Base-by-base conservation (phyloP, 768 basidiomycete species). In the Trametes cubensis region DNA sequence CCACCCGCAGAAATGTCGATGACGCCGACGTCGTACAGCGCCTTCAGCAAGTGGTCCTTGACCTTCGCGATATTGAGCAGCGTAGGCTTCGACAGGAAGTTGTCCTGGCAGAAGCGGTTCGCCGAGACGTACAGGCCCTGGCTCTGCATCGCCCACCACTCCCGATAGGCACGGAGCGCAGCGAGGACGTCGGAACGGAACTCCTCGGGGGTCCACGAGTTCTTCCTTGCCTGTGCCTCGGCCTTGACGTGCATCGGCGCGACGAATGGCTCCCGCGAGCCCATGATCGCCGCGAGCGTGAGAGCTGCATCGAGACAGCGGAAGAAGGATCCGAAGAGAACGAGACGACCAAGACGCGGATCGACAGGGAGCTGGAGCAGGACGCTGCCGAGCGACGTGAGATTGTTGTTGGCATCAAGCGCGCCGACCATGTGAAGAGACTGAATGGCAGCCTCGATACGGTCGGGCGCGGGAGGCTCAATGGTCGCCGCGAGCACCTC, bases 311-410 rank as follows among this genome's bases (percentile, higher is more conserved):
- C 91, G 44, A 98, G 79, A 74, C 95, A 97, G 61, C 90, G 85
- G 86, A 96, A 96, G 80, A 97, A 92, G 70, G 87, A 85, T 18
- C 95, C 95, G 73, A 88, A 94, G 4, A 98, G 80, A 55, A 94
- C 89, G 51, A 98, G 79, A 59, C 94, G 87, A 53, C 94, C 95
- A 77, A 98, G 85, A 61, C 92, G 90, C 1, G 86, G 92, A 54
- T 97, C 94, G 42, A 97, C 86, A 3, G 95, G 95, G 0, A 97
- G 77, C 69, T 95, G 90, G 14, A 95, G 83, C 23, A 98, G 82
- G 15, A 98, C 90, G 21, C 87, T 84, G 17, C 95, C 95, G 15
- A 98, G 84, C 2, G 94, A 86, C 0, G 94, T 96, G 47, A 97
- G 77, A 60, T 88, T 86, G 67, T 91, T 85, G 51, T 81, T 78